Evolutionary conservation across 1,139 yeast species (phyloP).

Genomic region (Suhomyces taliae): DNA sequence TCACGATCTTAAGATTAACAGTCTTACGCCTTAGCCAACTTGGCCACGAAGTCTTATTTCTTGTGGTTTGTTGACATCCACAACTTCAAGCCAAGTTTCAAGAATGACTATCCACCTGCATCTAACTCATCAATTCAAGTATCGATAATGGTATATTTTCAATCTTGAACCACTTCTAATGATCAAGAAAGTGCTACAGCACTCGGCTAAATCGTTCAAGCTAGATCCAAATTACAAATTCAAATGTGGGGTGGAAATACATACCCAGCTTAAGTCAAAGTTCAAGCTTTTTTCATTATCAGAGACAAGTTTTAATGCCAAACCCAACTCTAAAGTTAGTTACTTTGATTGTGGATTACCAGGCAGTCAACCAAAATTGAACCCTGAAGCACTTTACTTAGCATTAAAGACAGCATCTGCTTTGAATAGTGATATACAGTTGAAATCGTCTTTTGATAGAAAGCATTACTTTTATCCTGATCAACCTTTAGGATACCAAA

Average conservation of each 20-base stretch:
- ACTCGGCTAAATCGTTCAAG: slow-evolving; percentile 6
- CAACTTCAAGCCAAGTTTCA: not conserved
- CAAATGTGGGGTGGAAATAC: slow-evolving; percentile 91
- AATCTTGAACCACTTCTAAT: not conserved
- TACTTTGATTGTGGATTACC: slow-evolving; percentile 87
- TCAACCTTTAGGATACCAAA: slow-evolving; percentile 94
- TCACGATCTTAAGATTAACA: slow-evolving; percentile 51
- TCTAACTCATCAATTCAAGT: not conserved
- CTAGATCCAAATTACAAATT: slow-evolving; percentile 35
- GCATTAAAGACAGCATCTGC: slow-evolving; percentile 79
- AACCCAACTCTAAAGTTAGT: slow-evolving; percentile 72
- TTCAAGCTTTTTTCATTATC: slow-evolving; percentile 75
- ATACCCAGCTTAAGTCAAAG: slow-evolving; percentile 77
- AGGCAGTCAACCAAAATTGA: slow-evolving; percentile 86
- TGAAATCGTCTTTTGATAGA: slow-evolving; percentile 73
- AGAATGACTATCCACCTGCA: not conserved
- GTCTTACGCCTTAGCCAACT: slow-evolving; percentile 56
- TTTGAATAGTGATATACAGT: slow-evolving; percentile 58
- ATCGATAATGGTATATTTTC: not conserved
- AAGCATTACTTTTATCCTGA: slow-evolving; percentile 96
- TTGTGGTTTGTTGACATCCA: not conserved
- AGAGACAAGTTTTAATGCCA: slow-evolving; percentile 45
- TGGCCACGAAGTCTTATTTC: slow-evolving; percentile 21
- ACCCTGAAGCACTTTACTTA: slow-evolving; percentile 68
- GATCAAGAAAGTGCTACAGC: slow-evolving; percentile 1